Conservation (phyloP, 495 filamentous ascomycete species). For the Gamarada debralockiae region DNA sequence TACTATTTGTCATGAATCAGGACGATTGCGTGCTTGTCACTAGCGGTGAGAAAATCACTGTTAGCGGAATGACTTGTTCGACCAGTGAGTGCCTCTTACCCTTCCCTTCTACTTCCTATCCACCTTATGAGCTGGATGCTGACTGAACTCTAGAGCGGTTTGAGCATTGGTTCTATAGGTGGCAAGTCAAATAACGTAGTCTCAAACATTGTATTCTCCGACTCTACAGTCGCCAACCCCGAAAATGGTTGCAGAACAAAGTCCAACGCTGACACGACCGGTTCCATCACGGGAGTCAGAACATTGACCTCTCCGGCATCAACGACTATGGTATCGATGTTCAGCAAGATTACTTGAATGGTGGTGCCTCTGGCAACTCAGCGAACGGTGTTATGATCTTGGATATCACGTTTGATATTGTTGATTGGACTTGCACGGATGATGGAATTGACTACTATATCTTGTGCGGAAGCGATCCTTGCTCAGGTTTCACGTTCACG, state of each 20-base stretch:
- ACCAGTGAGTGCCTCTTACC: too few relatives aligned
- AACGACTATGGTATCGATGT: not conserved
- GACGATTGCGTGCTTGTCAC: slow-evolving; percentile 50
- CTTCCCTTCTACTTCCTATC: too few relatives aligned
- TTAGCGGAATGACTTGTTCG: too few relatives aligned
- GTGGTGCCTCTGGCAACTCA: slow-evolving; percentile 38
- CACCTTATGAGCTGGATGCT: too few relatives aligned
- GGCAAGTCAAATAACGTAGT: too few relatives aligned
- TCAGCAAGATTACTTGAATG: slow-evolving; percentile 28
- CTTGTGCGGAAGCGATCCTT: not conserved
- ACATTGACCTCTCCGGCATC: too few relatives aligned
- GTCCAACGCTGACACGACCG: not conserved
- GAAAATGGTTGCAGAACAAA: not conserved
- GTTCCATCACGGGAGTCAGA: too few relatives aligned
- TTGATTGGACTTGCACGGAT: not conserved
- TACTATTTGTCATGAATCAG: slow-evolving; percentile 55
- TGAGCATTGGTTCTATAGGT: too few relatives aligned
- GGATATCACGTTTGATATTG: not conserved
- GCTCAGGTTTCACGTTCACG: not conserved
- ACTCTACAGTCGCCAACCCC: not conserved
- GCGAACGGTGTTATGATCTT: slow-evolving; percentile 33
- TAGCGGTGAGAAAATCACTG: too few relatives aligned
- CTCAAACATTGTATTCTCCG: not conserved
- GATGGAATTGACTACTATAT: not conserved
- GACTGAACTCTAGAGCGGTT: too few relatives aligned